Percentiles rank a stretch among this genome's conserved stretches.
Conservation (phyloP, 2,329 filamentous ascomycete genomes). For the Cladosporium colombiae region DNA sequence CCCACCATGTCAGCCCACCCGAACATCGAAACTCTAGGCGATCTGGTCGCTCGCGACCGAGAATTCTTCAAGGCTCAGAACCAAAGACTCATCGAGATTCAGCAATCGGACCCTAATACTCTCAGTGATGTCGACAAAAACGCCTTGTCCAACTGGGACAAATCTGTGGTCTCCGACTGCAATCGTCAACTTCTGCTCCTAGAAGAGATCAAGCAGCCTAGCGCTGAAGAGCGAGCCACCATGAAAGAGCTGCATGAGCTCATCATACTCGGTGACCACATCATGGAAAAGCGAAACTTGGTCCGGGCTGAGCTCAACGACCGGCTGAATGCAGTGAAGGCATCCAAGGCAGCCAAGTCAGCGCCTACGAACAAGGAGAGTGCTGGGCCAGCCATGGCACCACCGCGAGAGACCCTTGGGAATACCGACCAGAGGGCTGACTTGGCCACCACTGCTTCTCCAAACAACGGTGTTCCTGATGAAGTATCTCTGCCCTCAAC, state of each 20-base stretch:
- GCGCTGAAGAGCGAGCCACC: slow-evolving; percentile 21
- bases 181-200: slow-evolving; percentile 17
- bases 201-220: slow-evolving; percentile 20
- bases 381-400: not conserved
- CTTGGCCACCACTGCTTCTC: not conserved
- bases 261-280: slow-evolving; percentile 22
- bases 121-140: slow-evolving; percentile 20
- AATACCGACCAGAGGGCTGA: not conserved
- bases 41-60: slow-evolving; percentile 16
- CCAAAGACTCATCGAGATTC: slow-evolving; percentile 12
- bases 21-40: slow-evolving; percentile 14
- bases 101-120: not conserved
- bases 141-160: slow-evolving; percentile 24
- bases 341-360: not conserved
- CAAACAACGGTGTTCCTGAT: not conserved
- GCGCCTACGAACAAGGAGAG: not conserved
- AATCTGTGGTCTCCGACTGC: slow-evolving; percentile 21
- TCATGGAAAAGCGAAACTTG: slow-evolving; percentile 18
- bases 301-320: slow-evolving; percentile 6
- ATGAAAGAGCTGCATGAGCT: slow-evolving; percentile 25
- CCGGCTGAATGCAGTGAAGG: not conserved
- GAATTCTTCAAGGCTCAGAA: slow-evolving; percentile 19
- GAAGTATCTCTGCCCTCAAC: not conserved
- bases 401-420: not conserved
- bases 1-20: not conserved